A percentile compares a stretch with the other conserved stretches of the same genome.
These are phyloP conservation scores for Fermentozyma sake DNA, from an alignment of 1,139 yeast genomes.

Conservation along the genomic window DNA sequence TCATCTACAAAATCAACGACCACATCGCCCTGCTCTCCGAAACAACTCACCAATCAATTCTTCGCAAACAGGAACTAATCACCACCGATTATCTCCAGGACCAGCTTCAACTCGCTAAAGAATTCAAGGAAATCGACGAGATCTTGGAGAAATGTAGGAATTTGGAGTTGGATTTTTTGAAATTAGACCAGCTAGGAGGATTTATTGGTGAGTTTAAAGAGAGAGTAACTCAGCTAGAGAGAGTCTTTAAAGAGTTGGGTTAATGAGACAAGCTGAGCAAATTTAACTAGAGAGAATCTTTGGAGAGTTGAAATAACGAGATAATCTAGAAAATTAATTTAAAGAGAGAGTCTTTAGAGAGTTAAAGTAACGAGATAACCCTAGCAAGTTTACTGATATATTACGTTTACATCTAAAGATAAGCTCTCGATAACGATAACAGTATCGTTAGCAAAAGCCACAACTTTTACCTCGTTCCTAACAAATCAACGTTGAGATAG, in stretches of 20 bases:
- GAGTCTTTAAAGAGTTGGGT: constrained; percentile 14
- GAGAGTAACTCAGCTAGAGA: constrained; percentile 25
- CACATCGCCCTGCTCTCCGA: constrained; percentile 40
- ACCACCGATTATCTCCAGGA: constrained; percentile 31
- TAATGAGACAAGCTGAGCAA: too few relatives aligned
- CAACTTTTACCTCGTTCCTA: too few relatives aligned
- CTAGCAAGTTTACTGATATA: too few relatives aligned
- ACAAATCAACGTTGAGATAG: too few relatives aligned
- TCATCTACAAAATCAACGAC: constrained; percentile 57
- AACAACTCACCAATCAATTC: constrained; percentile 27
- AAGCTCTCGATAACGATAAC: too few relatives aligned
- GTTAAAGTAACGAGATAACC: too few relatives aligned
- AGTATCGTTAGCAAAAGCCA: too few relatives aligned
- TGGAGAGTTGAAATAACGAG: constrained; percentile 31
- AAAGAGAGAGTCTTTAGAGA: constrained; percentile 22
- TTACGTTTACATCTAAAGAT: too few relatives aligned
- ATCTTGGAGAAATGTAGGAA: constrained; percentile 49
- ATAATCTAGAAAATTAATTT: too few relatives aligned
- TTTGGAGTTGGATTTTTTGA: constrained; percentile 59
- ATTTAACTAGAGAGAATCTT: constrained; percentile 51
- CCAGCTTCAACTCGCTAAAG: constrained; percentile 35
- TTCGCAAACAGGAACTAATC: constrained; percentile 22
- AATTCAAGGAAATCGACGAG: constrained; percentile 39
- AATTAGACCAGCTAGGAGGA: constrained; percentile 58
- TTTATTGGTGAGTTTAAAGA: constrained; percentile 41